A percentile compares a stretch with the other conserved stretches of the same genome.
Conservation (phyloP, 2,329 filamentous ascomycete genomes). For the Ophiognomonia clavigignenti-juglandacearum region DNA sequence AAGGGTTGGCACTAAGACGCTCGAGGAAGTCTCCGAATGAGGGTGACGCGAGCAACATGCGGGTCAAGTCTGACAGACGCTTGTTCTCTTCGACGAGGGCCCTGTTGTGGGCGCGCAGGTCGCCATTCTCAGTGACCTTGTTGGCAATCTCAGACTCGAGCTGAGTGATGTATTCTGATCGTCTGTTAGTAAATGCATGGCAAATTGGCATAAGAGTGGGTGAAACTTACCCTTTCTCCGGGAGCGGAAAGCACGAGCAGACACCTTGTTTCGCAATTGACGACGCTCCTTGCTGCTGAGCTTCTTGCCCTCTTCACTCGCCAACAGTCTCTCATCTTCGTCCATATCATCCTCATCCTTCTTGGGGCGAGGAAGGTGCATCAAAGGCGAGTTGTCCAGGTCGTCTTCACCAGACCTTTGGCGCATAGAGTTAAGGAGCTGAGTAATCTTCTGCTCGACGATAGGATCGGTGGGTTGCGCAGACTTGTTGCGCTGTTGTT, state of each 20-base stretch:
- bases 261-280: slow-evolving; percentile 98
- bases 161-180: slow-evolving; percentile 90
- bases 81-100: slow-evolving; percentile 81
- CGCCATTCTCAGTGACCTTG: slow-evolving; percentile 78
- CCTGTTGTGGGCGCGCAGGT: slow-evolving; percentile 75
- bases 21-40: slow-evolving; percentile 80
- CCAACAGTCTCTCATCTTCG: slow-evolving; percentile 81
- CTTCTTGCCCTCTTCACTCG: slow-evolving; percentile 98
- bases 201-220: not conserved
- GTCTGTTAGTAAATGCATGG: slow-evolving; percentile 46
- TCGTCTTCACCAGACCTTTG: slow-evolving; percentile 59
- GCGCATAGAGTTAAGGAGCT: slow-evolving; percentile 88
- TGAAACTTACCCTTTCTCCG: slow-evolving; percentile 80
- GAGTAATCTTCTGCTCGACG: slow-evolving; percentile 89
- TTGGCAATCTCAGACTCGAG: slow-evolving; percentile 83
- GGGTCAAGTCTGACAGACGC: slow-evolving; percentile 71
- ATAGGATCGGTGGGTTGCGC: slow-evolving; percentile 59
- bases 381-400: slow-evolving; percentile 41
- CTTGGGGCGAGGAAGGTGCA: slow-evolving; percentile 68
- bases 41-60: slow-evolving; percentile 73
- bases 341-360: slow-evolving; percentile 99
- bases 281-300: slow-evolving; percentile 96
- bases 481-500: slow-evolving; percentile 44
- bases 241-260: slow-evolving; percentile 95
- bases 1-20: slow-evolving; percentile 58